A percentile compares a stretch with the other conserved stretches of the same genome.
These are phyloP conservation scores for Tetrapyrgos nigripes DNA, from an alignment of 1,284 basidiomycete genomes.

Conservation along the genomic window DNA sequence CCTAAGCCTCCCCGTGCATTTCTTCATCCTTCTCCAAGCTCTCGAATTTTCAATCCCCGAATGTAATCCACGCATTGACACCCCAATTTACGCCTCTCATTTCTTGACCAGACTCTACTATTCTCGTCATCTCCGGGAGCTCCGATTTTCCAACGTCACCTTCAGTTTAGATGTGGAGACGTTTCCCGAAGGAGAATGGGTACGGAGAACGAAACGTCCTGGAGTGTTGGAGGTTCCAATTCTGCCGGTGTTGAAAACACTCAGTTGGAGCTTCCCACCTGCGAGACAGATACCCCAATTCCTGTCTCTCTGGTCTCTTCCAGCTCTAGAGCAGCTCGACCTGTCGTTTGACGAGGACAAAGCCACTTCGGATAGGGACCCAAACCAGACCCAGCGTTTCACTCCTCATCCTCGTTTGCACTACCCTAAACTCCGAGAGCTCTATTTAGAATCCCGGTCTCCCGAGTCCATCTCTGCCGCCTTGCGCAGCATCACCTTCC, in stretches of 20 bases:
- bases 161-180: not conserved
- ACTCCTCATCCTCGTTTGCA: not conserved
- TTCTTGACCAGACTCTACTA: constrained; percentile 30
- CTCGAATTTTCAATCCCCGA: constrained; percentile 42
- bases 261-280: constrained; percentile 46
- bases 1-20: constrained; percentile 38
- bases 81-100: constrained; percentile 12
- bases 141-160: constrained; percentile 2
- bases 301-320: constrained; percentile 39
- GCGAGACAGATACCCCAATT: constrained; percentile 39
- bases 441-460: constrained; percentile 21
- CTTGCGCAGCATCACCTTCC: constrained; percentile 49
- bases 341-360: constrained; percentile 38
- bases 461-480: constrained; percentile 44
- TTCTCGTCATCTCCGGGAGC: constrained; percentile 22
- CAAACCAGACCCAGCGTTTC: constrained; percentile 6
- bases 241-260: constrained; percentile 44
- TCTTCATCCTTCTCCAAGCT: constrained; percentile 42
- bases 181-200: not conserved
- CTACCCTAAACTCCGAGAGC: not conserved
- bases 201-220: not conserved
- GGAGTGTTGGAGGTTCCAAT: constrained; percentile 24
- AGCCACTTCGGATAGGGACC: constrained; percentile 13
- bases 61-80: constrained; percentile 37
- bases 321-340: constrained; percentile 43